phyloP scores from a whole-genome alignment of 2,329 filamentous ascomycete genomes.

The Stenocarpella maydis region DNA sequence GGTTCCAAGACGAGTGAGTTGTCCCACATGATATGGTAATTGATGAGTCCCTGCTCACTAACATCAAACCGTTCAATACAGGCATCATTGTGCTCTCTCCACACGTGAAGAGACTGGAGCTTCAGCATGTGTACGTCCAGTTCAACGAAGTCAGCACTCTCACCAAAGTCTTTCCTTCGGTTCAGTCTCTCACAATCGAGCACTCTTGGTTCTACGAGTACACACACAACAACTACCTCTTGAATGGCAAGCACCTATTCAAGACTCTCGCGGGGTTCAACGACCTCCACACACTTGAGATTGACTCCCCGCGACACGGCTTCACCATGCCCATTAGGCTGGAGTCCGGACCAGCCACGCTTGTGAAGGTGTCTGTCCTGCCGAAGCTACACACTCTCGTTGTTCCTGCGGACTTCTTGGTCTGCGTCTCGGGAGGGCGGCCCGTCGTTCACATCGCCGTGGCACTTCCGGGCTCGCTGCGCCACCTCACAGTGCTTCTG shows the following conservation, averaged over 20 bases:
- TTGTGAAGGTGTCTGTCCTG: not conserved
- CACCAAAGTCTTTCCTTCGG: not conserved
- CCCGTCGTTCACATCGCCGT: too few relatives aligned
- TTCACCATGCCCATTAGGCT: not conserved
- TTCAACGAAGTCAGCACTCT: not conserved
- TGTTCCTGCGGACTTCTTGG: not conserved
- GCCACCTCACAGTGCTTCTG: not conserved
- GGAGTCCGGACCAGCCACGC: not conserved
- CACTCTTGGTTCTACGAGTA: not conserved
- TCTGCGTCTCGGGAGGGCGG: accelerated
- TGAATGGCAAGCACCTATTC: not conserved
- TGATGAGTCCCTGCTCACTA: not conserved
- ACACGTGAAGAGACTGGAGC: not conserved
- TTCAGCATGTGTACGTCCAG: not conserved
- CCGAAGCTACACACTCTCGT: not conserved
- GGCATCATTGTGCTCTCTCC: not conserved
- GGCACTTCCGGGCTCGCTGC: not conserved
- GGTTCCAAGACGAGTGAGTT: not conserved
- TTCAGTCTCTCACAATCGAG: not conserved
- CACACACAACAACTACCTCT: not conserved
- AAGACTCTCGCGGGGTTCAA: not conserved
- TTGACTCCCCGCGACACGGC: not conserved
- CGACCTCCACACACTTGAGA: not conserved
- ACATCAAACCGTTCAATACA: not conserved
- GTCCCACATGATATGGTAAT: not conserved